Base-by-base conservation (phyloP, 2,329 filamentous ascomycete genomes). In the Beauveria australis region DNA sequence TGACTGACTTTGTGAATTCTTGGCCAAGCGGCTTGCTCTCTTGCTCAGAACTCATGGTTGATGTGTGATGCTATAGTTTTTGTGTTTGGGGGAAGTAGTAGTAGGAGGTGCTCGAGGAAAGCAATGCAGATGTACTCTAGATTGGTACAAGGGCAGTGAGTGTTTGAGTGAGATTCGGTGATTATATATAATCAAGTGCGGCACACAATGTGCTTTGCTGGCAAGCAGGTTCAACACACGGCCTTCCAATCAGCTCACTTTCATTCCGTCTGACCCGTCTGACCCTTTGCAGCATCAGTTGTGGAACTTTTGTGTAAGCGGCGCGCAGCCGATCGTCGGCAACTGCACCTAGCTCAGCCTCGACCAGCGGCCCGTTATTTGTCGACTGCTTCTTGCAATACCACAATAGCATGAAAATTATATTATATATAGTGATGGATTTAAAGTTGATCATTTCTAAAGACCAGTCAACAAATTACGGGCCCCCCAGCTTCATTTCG, bases 1-100 rank as follows among this genome's bases (percentile, higher is more conserved):
- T 83, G 71, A 93, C 89, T 66, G 81, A 78, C 66, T 85, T 74
- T 47, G 91, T 94, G 79, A 93, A 92, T 74, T 78, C 73, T 24
- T 72, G 70, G 44, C 73, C 74, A 2, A 76, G 67, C 24, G 65
- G 68, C 33, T 66, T 64, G 49, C 63, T 66, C 14, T 62, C 52
- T 28, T 60, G 41, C 16, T 60, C 49, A 7, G 44, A 55, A 48
- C 12, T 19, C 61, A 61, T 65, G 59, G 14, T 54, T 10, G 24
- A 22, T 3, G 47, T 44, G 1, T 43, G 22, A 33, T 33, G 10
- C 10, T 33, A 33, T 33, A 24, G 24, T 5, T 24, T 2, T 5
- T 24, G 4, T 33, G 30, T 33, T 33, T 12, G 9, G 30, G 10
- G 10, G 10, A 33, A 33, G 7, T 14, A 10, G 51, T 16, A 37